Base-by-base conservation (phyloP, 1,139 yeast genomes). In the Blastobotrys arbuscula region DNA sequence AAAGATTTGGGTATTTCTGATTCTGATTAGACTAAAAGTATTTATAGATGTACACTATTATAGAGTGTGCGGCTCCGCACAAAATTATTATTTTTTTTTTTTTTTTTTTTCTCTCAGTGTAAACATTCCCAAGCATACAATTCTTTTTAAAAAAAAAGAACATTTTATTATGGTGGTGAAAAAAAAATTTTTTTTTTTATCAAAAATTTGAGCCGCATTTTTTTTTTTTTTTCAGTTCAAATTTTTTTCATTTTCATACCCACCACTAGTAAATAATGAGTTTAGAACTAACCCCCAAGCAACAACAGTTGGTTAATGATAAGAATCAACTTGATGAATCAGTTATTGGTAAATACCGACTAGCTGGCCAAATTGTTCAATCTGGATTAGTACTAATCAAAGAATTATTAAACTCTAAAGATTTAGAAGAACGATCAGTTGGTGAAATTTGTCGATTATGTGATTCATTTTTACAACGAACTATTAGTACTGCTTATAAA, bases 361-460 rank as follows among this genome's bases (percentile, higher is more conserved):
- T 81, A 46, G 96, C 96, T 8, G 97, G 96, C 40, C 90, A 86
- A 68, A 82, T 90, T 59, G 74, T 94, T n/a, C 97, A 89, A 69
- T 84, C 96, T 18, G 86, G 89, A 47, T 72, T 90, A 58, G 72
- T 77, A 53, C 84, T 84, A 63, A 71, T 86, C 49, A 73, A 78
- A 39, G 74, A 77, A 49, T 75, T 87, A 62, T 81, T 90, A 56
- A 84, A 66, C 79, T 79, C 62, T 76, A 83, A 75, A 24, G 71
- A 68, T 28, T 58, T 59, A n/a, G 48, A 50, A 41, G 59, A 58
- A 26, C 59, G 72, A 80, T 59, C 70, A 1, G 75, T 85, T 45
- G 82, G 89, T 43, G 95, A 89, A 59, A 73, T 90, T 54, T 88
- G 97, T 73, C 69, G 87, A 39, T 70, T 84, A 50, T 87, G 94